Evolutionary conservation across 73 alveolate genomes (phyloP).

Genomic region (Paramecium caudatum): DNA sequence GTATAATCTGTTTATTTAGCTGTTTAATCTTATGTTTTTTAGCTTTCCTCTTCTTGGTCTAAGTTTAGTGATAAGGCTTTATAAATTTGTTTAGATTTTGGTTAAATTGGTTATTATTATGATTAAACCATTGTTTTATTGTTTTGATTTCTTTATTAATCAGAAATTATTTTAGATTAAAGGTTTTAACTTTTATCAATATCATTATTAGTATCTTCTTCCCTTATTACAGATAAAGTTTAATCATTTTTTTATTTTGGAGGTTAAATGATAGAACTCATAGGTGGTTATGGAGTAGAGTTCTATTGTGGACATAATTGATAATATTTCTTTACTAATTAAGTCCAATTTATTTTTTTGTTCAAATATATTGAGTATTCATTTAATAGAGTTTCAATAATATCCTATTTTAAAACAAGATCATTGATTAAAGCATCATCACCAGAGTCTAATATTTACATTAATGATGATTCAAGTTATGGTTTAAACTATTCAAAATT

Average conservation of each 20-base stretch:
- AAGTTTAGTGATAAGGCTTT: background rate
- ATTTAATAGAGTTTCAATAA: background rate
- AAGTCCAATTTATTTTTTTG: background rate
- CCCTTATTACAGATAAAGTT: background rate
- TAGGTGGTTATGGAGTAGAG: no score
- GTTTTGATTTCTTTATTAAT: background rate
- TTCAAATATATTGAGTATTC: background rate
- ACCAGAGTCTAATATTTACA: conserved; percentile 10
- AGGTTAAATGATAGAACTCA: background rate
- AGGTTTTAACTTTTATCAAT: no score
- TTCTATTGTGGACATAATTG: no score
- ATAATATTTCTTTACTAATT: background rate
- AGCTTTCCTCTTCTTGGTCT: background rate
- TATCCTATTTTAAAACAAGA: background rate
- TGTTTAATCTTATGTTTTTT: background rate
- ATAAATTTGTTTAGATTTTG: background rate
- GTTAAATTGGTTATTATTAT: no score
- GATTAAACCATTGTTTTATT: no score
- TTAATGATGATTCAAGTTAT: background rate
- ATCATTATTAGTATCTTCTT: conserved; percentile 5
- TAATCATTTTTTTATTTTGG: background rate
- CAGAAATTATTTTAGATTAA: no score
- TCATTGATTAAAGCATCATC: background rate
- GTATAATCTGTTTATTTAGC: conserved; percentile 16
- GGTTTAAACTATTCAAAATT: background rate